Evolutionary conservation across 768 basidiomycete genomes (phyloP).

Genomic region (Hydnum rufescens): DNA sequence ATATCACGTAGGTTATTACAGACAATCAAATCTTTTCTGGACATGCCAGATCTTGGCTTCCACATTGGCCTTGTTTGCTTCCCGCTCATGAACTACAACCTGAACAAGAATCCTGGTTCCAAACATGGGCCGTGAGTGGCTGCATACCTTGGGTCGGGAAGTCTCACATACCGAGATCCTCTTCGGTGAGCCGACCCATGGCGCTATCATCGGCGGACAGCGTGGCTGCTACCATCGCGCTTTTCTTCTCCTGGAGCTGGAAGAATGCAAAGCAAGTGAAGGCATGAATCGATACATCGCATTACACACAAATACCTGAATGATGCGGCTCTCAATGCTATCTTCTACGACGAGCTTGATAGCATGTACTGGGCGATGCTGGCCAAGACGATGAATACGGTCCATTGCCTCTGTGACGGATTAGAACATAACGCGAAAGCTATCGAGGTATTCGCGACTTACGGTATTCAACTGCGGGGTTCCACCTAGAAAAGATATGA

Average conservation of each 20-base stretch:
- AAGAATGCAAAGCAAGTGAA: neutral
- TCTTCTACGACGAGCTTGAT: constrained; percentile 92
- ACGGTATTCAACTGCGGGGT: constrained; percentile 83
- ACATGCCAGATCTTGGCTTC: no score
- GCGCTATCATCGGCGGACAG: constrained; percentile 65
- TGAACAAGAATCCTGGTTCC: no score
- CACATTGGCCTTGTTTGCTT: no score
- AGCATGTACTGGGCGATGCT: constrained; percentile 79
- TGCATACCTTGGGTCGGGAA: no score
- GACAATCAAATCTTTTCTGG: no score
- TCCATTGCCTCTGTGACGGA: constrained; percentile 71
- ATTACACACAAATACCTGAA: constrained; percentile 34
- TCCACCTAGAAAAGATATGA: constrained; percentile 33
- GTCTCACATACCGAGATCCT: constrained; percentile 20
- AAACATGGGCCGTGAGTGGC: no score
- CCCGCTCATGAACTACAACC: no score
- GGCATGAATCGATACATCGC: neutral
- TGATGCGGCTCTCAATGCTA: constrained; percentile 86
- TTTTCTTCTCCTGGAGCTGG: constrained; percentile 90
- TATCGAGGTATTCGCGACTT: constrained; percentile 19
- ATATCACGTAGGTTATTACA: no score
- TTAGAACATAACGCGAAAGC: neutral
- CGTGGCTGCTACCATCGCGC: constrained; percentile 84
- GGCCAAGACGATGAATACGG: constrained; percentile 90
- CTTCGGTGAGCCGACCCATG: constrained; percentile 84